A percentile compares a stretch with the other conserved stretches of the same genome.
phyloP scores from a whole-genome alignment of 164 flowering plant species.

The Euptelea pleiosperma region DNA sequence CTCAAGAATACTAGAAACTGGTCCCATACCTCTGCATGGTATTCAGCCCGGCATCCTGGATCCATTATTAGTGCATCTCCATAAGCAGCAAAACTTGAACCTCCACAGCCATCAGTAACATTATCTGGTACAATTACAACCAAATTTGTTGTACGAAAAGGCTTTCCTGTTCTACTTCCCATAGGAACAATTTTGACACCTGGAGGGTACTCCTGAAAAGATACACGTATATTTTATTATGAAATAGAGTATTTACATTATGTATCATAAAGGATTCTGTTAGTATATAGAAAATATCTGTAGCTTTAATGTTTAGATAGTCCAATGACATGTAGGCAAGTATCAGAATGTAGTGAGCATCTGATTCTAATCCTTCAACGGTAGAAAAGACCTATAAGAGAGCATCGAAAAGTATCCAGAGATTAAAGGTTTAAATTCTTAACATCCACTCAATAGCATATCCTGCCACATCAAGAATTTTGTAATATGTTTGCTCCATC shows the following conservation, averaged over 20 bases:
- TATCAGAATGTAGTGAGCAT: background rate
- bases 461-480: background rate
- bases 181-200: conserved; percentile 76
- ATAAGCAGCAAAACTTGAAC: conserved; percentile 31
- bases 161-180: conserved; percentile 76
- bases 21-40: conserved; percentile 57
- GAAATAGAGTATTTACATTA: background rate
- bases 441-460: background rate
- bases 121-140: conserved; percentile 61
- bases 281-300: background rate
- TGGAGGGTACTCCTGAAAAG: conserved; percentile 86
- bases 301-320: background rate
- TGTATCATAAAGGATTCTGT: background rate
- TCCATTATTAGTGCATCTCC: conserved; percentile 92
- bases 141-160: conserved; percentile 86
- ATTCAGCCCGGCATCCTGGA: conserved; percentile 71
- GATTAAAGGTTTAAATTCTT: background rate
- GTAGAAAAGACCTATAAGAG: background rate
- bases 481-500: background rate
- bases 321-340: no score
- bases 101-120: conserved; percentile 21
- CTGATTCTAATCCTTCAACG: background rate
- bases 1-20: background rate
- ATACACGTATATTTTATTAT: conserved; percentile 4
- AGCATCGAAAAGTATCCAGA: background rate